Evolutionary conservation across 352 stramenopile genomes (phyloP).

Genomic region (Phytophthora citrophthora): DNA sequence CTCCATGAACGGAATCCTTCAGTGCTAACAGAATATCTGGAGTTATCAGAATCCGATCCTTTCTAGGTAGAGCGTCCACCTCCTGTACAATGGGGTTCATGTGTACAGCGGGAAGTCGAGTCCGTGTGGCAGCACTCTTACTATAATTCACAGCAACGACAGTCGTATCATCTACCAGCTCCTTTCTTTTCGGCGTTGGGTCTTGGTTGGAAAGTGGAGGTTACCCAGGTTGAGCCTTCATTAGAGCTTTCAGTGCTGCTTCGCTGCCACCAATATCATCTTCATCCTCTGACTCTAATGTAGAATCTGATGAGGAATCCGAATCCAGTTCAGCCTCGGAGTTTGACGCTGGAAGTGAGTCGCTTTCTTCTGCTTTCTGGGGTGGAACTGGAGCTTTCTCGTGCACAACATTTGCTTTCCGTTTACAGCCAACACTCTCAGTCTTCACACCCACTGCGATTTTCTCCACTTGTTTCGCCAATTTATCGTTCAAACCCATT

Average conservation of each 20-base stretch:
- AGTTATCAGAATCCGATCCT: background rate
- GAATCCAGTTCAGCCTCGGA: background rate
- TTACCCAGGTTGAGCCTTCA: background rate
- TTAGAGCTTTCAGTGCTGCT: conserved; percentile 8
- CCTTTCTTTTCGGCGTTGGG: background rate
- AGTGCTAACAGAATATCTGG: background rate
- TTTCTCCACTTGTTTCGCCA: background rate
- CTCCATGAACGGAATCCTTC: background rate
- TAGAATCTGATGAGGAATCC: background rate
- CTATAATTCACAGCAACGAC: background rate
- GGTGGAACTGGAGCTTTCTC: background rate
- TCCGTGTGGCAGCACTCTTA: background rate
- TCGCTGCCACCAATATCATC: conserved; percentile 3
- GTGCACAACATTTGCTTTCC: background rate
- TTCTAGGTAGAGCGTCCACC: background rate
- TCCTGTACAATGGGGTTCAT: background rate
- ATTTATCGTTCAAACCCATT: background rate
- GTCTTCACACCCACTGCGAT: background rate
- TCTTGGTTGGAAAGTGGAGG: background rate
- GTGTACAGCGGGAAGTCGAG: background rate
- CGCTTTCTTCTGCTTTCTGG: background rate
- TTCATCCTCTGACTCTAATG: background rate
- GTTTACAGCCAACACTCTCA: background rate
- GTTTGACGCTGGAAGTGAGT: background rate
- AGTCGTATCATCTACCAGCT: background rate